Evolutionary conservation across 164 flowering plant species (phyloP).

Genomic region (Kalanchoe fedtschenkoi): DNA sequence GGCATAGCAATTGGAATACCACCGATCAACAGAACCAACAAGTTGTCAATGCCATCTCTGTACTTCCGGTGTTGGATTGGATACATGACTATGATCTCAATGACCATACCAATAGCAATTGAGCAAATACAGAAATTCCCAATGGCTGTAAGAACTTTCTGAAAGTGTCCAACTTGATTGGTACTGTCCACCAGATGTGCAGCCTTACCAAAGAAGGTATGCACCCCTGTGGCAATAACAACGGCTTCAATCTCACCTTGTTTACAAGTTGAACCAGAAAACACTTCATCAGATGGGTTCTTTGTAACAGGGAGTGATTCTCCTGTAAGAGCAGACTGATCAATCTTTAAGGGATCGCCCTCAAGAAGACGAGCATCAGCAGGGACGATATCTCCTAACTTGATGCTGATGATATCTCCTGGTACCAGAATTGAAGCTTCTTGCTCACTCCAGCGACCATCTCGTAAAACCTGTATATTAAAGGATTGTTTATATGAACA

Average conservation of each 20-base stretch:
- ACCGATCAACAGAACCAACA: conserved; percentile 74
- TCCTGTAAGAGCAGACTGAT: conserved; percentile 76
- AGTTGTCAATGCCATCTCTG: conserved; percentile 68
- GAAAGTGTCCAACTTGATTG: conserved; percentile 75
- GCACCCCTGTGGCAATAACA: conserved; percentile 77
- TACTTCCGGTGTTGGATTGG: conserved; percentile 57
- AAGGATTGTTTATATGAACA: background rate
- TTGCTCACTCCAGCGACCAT: conserved; percentile 71
- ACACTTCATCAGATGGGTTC: conserved; percentile 66
- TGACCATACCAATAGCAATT: conserved; percentile 48
- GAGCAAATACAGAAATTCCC: conserved; percentile 80
- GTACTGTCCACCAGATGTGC: conserved; percentile 81
- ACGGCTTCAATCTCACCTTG: conserved; percentile 78
- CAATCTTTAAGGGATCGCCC: conserved; percentile 73
- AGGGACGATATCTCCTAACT: conserved; percentile 67
- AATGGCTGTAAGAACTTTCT: conserved; percentile 68
- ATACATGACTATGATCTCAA: conserved; percentile 68
- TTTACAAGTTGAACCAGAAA: conserved; percentile 77
- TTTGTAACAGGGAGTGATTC: conserved; percentile 76
- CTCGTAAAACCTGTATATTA: conserved; percentile 49
- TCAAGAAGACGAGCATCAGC: conserved; percentile 86
- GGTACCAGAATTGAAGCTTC: conserved; percentile 74
- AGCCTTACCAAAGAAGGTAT: conserved; percentile 78
- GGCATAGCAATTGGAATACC: conserved; percentile 89
- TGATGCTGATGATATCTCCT: conserved; percentile 67